Evolutionary conservation across 169 alveolate genomes (phyloP).

Genomic region (Cryptosporidium muris): DNA sequence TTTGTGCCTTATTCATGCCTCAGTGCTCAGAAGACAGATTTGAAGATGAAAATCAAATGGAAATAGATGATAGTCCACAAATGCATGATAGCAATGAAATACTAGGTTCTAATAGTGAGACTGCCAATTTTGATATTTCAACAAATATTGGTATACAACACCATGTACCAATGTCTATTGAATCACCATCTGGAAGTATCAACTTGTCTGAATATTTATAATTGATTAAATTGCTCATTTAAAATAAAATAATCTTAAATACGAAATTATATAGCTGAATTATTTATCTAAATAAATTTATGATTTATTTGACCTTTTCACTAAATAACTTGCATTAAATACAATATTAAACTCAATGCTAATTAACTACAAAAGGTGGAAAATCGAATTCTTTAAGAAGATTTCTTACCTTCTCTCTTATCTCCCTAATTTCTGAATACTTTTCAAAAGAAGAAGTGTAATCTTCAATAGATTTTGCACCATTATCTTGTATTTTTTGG

Average conservation of each 20-base stretch:
- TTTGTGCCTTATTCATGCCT: slow-evolving; percentile 10
- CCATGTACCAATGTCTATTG: slow-evolving; percentile 1
- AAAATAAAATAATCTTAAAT: neutral
- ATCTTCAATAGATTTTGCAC: slow-evolving; percentile 35
- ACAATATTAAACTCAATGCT: neutral
- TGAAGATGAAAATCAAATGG: slow-evolving; percentile 34
- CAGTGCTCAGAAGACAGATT: no score
- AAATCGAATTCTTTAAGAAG: slow-evolving; percentile 34
- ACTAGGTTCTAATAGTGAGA: slow-evolving; percentile 17
- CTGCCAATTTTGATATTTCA: slow-evolving; percentile 21
- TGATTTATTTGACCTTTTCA: no score
- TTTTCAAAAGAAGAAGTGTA: slow-evolving; percentile 5
- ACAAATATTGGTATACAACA: neutral
- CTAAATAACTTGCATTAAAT: no score
- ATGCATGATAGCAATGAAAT: slow-evolving; percentile 28
- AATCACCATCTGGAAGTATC: slow-evolving; percentile 14
- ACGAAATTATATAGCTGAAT: neutral
- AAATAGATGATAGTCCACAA: slow-evolving; percentile 33
- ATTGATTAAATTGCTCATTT: neutral
- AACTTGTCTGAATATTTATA: slow-evolving; percentile 16
- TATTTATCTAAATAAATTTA: no score
- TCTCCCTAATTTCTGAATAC: slow-evolving; percentile 5
- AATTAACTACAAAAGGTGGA: neutral
- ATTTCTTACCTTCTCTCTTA: slow-evolving; percentile 3
- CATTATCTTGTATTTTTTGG: slow-evolving; percentile 71